Evolutionary conservation across 2,329 filamentous ascomycete species (phyloP), one percentile per base, ranked within the genome.

Genomic region (Cephalotrichum gorgonifer): DNA sequence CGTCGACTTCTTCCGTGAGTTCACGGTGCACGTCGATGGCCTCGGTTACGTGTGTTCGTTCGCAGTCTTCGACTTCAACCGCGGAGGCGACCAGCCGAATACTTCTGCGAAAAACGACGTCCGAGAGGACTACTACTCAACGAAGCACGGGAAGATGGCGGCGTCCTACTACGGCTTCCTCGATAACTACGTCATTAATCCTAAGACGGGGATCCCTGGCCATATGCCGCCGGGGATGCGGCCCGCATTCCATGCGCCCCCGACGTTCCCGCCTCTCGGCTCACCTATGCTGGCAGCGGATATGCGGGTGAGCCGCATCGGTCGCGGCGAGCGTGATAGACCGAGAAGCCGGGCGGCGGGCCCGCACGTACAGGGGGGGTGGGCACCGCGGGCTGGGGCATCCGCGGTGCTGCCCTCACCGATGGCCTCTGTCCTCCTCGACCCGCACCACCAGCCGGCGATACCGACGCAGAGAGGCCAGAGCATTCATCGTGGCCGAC

Each of bases 131-230:
- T 97, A 97, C 63, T 97, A 93, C 61, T 83, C 88, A 22, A 88
- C 89, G 9, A 96, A 96, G 61, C 90, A 98, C 59, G 88, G 90
- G 54, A 98, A 98, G 69, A 95, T 98, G 88, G 84, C 93, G n/a
- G 87, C 89, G 15, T 97, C 91, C 0, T 93, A 96, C 62, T 90
- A 93, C 59, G 89, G 90, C 2, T 98, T 98, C 63, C 72, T 96
- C 51, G 89, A 96, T 60, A 90, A 95, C 56, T 98, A 98, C 58
- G 80, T 84, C 14, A 79, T 83, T 44, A 87, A 88, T 57, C 81
- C 83, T 3, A 83, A 81, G 62, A 80, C 78, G 6, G 82, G 81
- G 2, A 75, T 83, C 20, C 77, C 78, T 6, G 78, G 79, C 20
- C 74, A 79, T 48, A 66, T 82, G 31, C 76, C 77, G 14, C 76